Evolutionary conservation across 2,329 filamentous ascomycete species (phyloP).

Genomic region (Aspergillus pseudotamarii): DNA sequence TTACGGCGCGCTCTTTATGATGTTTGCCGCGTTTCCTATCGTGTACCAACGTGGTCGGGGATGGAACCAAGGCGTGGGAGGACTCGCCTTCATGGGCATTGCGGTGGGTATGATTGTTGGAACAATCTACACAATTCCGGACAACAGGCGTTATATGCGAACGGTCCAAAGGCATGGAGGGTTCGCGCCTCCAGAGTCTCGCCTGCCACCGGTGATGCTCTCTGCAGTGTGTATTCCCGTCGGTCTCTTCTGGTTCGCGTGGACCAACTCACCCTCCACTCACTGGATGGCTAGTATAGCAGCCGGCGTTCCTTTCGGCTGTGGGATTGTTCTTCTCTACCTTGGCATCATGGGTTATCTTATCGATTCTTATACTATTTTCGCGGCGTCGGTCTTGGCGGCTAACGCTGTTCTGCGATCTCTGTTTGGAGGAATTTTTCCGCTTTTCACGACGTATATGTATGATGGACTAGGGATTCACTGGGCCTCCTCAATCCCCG

Average conservation of each 20-base stretch:
- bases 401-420: conserved; percentile 29
- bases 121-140: conserved; percentile 37
- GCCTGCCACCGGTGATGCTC: conserved; percentile 18
- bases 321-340: conserved; percentile 21
- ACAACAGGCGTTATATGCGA: conserved; percentile 27
- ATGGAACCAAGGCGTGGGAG: conserved; percentile 46
- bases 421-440: conserved; percentile 43
- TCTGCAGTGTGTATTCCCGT: conserved; percentile 16
- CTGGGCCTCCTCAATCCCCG: conserved; percentile 43
- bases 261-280: conserved; percentile 18
- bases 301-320: conserved; percentile 18
- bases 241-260: conserved; percentile 23
- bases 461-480: conserved; percentile 42
- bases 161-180: conserved; percentile 7
- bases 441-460: conserved; percentile 43
- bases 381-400: conserved; percentile 17
- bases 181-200: conserved; percentile 17
- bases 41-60: conserved; percentile 46
- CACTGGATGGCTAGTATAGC: conserved; percentile 19
- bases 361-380: conserved; percentile 20
- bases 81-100: conserved; percentile 50
- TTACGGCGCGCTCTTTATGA: conserved; percentile 52
- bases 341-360: conserved; percentile 19
- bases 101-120: conserved; percentile 38
- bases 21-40: conserved; percentile 53